These are phyloP conservation scores for Trichomonas vaginalis DNA, from an alignment of 208 protist species.

Conservation along the genomic window DNA sequence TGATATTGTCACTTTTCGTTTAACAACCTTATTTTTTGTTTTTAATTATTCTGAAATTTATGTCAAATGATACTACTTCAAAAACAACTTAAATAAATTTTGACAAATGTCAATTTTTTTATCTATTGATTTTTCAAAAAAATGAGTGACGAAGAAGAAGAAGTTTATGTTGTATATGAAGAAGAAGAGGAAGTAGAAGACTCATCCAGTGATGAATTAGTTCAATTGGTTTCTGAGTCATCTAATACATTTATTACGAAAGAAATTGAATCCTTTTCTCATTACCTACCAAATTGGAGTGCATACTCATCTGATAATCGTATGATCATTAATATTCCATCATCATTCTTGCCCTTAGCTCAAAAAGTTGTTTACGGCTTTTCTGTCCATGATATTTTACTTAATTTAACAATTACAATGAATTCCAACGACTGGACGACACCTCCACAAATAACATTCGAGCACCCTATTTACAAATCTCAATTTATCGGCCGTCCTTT, in stretches of 20 bases:
- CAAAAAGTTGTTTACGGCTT: neutral
- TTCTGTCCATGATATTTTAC: neutral
- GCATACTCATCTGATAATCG: too few relatives aligned
- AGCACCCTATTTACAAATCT: neutral
- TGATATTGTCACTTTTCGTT: too few relatives aligned
- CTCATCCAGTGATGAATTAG: neutral
- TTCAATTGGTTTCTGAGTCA: neutral
- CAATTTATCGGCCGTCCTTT: neutral
- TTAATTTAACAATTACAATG: neutral
- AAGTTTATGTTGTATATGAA: neutral
- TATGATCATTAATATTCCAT: neutral
- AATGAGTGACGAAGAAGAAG: neutral
- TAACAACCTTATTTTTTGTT: too few relatives aligned
- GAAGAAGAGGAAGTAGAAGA: neutral
- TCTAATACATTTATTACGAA: neutral
- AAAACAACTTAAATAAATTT: too few relatives aligned
- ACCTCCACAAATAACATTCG: neutral
- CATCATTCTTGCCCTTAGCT: neutral
- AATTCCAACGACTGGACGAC: neutral
- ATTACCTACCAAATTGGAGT: neutral
- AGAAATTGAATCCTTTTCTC: neutral
- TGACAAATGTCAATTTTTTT: too few relatives aligned
- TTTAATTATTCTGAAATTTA: too few relatives aligned
- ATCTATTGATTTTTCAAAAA: too few relatives aligned
- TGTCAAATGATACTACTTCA: too few relatives aligned